These are phyloP conservation scores for Aspergillus neotritici DNA, from an alignment of 2,329 filamentous ascomycete species.

Conservation along the genomic window DNA sequence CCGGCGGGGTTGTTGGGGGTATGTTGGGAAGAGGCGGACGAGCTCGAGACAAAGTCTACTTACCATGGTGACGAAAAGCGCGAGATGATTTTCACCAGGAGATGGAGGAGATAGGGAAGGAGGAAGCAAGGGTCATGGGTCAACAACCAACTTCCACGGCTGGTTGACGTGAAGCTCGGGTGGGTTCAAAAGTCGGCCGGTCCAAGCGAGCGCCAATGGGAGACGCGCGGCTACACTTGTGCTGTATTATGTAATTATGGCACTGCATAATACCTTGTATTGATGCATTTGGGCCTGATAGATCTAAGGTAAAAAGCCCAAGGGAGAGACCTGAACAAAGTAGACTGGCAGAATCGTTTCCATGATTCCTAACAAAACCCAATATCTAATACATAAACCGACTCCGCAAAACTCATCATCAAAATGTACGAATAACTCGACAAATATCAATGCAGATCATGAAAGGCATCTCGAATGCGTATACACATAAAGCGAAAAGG, in stretches of 20 bases:
- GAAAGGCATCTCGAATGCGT: conserved; percentile 12
- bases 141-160: conserved; percentile 11
- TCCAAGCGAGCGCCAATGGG: conserved; percentile 22
- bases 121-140: conserved; percentile 15
- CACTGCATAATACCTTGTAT: neutral
- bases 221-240: conserved; percentile 19
- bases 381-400: neutral
- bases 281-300: neutral
- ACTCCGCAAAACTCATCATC: neutral
- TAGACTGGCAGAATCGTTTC: too few species aligned
- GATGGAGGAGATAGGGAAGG: conserved; percentile 9
- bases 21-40: neutral
- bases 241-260: neutral
- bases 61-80: conserved; percentile 27
- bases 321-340: neutral
- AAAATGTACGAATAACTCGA: conserved; percentile 4
- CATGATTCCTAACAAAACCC: too few species aligned
- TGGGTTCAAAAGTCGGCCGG: conserved; percentile 11
- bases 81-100: conserved; percentile 8
- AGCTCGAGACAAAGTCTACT: conserved; percentile 2
- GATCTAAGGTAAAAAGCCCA: conserved; percentile 9
- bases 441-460: conserved; percentile 3
- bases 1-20: neutral
- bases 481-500: conserved; percentile 13
- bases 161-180: conserved; percentile 20